These are phyloP conservation scores for Manihot esculenta DNA, from an alignment of 441 rosid genomes.

Conservation along the genomic window DNA sequence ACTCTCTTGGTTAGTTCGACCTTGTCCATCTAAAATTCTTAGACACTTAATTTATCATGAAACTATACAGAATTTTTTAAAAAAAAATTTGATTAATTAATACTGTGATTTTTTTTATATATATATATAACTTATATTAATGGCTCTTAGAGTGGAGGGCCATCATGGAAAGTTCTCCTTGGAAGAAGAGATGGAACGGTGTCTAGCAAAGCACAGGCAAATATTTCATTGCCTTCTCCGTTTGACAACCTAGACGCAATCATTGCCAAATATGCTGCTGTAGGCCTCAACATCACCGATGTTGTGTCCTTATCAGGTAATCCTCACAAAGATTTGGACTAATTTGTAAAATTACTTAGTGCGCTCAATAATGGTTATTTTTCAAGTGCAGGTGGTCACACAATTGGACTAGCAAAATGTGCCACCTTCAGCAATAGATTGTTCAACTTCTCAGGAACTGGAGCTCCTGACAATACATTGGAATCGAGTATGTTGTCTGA, in stretches of 20 bases:
- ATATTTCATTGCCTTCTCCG: constrained; percentile 41
- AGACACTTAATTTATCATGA: too few relatives aligned
- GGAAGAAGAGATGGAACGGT: constrained; percentile 64
- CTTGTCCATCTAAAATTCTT: too few relatives aligned
- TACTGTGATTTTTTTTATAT: too few relatives aligned
- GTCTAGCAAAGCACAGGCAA: constrained; percentile 39
- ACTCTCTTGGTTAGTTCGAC: constrained; percentile 38
- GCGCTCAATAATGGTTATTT: neutral
- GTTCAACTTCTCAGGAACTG: constrained; percentile 44
- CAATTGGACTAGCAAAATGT: constrained; percentile 63
- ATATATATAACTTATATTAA: too few relatives aligned
- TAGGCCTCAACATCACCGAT: constrained; percentile 53
- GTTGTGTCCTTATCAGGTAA: constrained; percentile 67
- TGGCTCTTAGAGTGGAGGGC: constrained; percentile 80
- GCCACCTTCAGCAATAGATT: constrained; percentile 46
- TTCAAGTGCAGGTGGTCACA: constrained; percentile 52
- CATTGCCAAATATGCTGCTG: constrained; percentile 41
- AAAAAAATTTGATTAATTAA: too few relatives aligned
- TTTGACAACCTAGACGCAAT: constrained; percentile 34
- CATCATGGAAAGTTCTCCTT: constrained; percentile 49
- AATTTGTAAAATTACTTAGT: too few relatives aligned
- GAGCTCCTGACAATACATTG: constrained; percentile 41
- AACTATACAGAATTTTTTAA: too few relatives aligned
- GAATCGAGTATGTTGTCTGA: constrained; percentile 38
- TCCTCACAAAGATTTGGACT: neutral